Percentiles rank a stretch among this genome's conserved stretches.
Evolutionary conservation across 2,329 filamentous ascomycete genomes (phyloP).

Genomic region (Fusarium abutilonis): DNA sequence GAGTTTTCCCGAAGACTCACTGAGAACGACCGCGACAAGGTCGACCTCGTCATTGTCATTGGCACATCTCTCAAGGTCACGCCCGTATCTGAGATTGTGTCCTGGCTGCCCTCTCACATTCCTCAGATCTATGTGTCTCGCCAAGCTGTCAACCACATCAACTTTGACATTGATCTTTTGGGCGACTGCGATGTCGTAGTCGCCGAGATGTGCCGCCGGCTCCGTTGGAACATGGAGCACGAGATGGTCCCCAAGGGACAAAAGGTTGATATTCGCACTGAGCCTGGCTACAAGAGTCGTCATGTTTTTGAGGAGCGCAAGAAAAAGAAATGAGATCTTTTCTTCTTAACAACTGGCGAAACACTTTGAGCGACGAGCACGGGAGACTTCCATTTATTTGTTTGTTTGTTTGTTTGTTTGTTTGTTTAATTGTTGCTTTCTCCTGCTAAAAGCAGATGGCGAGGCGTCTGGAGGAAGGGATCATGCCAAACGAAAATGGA

Average conservation of each 20-base stretch:
- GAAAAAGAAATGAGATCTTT: conserved; percentile 8
- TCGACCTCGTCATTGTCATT: conserved; percentile 93
- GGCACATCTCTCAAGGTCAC: conserved; percentile 96
- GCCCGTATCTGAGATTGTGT: conserved; percentile 90
- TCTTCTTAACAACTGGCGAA: too few relatives aligned
- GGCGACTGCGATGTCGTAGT: conserved; percentile 94
- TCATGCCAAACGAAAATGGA: conserved; percentile 30
- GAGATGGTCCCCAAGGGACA: conserved; percentile 82
- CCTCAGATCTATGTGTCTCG: conserved; percentile 92
- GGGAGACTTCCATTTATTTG: background rate
- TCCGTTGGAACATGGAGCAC: conserved; percentile 82
- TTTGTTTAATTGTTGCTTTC: conserved; percentile 5
- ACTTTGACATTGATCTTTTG: conserved; percentile 96
- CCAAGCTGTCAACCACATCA: conserved; percentile 85
- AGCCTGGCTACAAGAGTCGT: conserved; percentile 50
- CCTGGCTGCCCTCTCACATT: conserved; percentile 78
- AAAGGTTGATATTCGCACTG: conserved; percentile 63
- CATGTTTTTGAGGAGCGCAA: conserved; percentile 50
- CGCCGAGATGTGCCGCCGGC: conserved; percentile 81
- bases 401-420: background rate
- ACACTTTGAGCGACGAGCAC: background rate
- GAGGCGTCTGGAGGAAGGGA: conserved; percentile 37
- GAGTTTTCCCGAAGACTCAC: conserved; percentile 83
- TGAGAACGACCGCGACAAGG: conserved; percentile 80
- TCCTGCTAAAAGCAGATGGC: conserved; percentile 29